Evolutionary conservation across 352 stramenopile genomes (phyloP).

Genomic region (Peronospora tabacina): DNA sequence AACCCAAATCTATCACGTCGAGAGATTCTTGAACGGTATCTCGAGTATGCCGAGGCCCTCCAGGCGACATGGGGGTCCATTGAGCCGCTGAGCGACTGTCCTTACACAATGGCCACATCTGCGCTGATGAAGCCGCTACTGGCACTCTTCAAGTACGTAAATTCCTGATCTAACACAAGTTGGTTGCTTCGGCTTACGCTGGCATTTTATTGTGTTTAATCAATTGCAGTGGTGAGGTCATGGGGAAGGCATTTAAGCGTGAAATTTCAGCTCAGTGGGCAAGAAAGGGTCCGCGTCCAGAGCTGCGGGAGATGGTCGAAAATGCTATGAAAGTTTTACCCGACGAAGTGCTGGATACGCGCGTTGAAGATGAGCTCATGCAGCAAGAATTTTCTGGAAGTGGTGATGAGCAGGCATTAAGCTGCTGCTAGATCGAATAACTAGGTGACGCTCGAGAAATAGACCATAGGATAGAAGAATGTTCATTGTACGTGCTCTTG

Average conservation of each 20-base stretch:
- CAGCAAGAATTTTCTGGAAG: conserved; percentile 8
- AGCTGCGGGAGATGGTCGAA: conserved; percentile 72
- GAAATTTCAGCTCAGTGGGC: conserved; percentile 61
- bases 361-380: conserved; percentile 53
- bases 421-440: conserved; percentile 12
- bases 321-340: conserved; percentile 57
- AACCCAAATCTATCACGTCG: conserved; percentile 83
- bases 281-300: conserved; percentile 49
- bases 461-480: conserved; percentile 22
- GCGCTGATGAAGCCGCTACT: conserved; percentile 74
- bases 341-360: conserved; percentile 60
- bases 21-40: conserved; percentile 76
- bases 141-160: conserved; percentile 63
- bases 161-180: background rate
- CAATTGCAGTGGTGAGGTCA: conserved; percentile 50
- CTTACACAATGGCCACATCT: conserved; percentile 75
- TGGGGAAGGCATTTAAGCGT: conserved; percentile 77
- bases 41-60: conserved; percentile 80
- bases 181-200: background rate
- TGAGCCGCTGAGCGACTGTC: conserved; percentile 33
- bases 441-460: background rate
- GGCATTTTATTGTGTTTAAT: conserved; percentile 4
- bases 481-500: conserved; percentile 11
- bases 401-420: conserved; percentile 4
- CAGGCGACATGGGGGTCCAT: conserved; percentile 62